A percentile compares a stretch with the other conserved stretches of the same genome.
Evolutionary conservation across 1,139 yeast species (phyloP).

Genomic region (Eremothecium cymbalariae): DNA sequence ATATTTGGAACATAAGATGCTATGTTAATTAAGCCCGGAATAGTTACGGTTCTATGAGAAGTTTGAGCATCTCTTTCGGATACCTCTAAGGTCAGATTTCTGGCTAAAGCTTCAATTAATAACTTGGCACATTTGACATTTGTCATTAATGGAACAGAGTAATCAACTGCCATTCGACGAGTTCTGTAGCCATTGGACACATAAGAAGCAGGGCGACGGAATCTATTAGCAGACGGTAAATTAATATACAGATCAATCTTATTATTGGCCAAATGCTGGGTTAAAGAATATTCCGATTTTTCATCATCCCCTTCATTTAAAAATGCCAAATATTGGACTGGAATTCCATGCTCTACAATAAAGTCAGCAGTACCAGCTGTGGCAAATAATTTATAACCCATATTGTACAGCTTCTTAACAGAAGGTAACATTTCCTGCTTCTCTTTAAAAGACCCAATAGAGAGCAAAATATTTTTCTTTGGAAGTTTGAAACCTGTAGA

Average conservation of each 20-base stretch:
- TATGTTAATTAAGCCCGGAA: constrained; percentile 84
- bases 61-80: constrained; percentile 82
- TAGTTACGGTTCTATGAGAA: constrained; percentile 68
- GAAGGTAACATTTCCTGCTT: constrained; percentile 89
- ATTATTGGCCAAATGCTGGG: constrained; percentile 94
- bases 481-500: constrained; percentile 95
- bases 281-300: constrained; percentile 87
- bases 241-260: constrained; percentile 93
- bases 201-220: constrained; percentile 97
- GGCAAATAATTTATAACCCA: constrained; percentile 89
- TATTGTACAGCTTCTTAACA: constrained; percentile 66
- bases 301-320: constrained; percentile 65
- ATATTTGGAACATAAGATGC: constrained; percentile 71
- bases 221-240: constrained; percentile 92
- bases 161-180: constrained; percentile 99
- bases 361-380: constrained; percentile 99
- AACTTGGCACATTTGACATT: constrained; percentile 96
- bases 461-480: constrained; percentile 85
- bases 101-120: constrained; percentile 83
- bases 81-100: constrained; percentile 59
- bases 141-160: constrained; percentile 93
- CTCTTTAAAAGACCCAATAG: constrained; percentile 97
- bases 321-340: constrained; percentile 91
- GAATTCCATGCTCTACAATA: constrained; percentile 86
- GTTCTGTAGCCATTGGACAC: constrained; percentile 96